Evolutionary conservation across 2,329 filamentous ascomycete species (phyloP).

Genomic region (Aspergillus latus): DNA sequence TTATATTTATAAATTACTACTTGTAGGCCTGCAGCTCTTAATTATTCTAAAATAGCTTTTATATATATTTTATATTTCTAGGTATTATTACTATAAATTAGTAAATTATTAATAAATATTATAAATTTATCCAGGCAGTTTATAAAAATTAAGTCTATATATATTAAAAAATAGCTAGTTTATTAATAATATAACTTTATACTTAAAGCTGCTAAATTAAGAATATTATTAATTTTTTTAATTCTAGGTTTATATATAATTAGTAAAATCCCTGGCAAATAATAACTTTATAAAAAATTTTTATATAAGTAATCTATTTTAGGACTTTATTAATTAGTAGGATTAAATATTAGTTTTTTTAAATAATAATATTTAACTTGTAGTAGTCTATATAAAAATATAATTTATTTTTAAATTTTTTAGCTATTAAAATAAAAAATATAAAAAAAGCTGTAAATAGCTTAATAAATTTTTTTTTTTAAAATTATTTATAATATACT

Average conservation of each 20-base stretch:
- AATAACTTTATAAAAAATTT: slow-evolving; percentile 25
- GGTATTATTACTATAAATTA: slow-evolving; percentile 23
- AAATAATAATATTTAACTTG: slow-evolving; percentile 30
- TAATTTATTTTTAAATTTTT: not conserved
- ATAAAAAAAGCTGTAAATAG: not conserved
- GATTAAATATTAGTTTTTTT: slow-evolving; percentile 32
- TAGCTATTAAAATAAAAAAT: slow-evolving; percentile 10
- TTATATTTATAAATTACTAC: not conserved
- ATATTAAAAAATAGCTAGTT: not conserved
- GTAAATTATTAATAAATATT: slow-evolving; percentile 24
- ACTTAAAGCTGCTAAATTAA: slow-evolving; percentile 3
- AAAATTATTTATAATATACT: too few relatives aligned
- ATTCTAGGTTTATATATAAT: not conserved
- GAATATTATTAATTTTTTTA: not conserved
- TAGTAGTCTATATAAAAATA: slow-evolving; percentile 24
- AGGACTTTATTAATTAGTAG: slow-evolving; percentile 27
- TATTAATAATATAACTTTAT: not conserved
- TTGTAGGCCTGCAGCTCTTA: not conserved
- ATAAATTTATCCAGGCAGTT: not conserved
- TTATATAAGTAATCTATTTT: slow-evolving; percentile 16
- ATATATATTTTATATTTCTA: not conserved
- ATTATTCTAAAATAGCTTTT: not conserved
- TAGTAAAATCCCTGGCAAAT: slow-evolving; percentile 11
- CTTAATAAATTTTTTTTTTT: not conserved
- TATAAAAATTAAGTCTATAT: too few relatives aligned